Base-by-base conservation (phyloP, 305 asterid species). In the Fraxinus angustifolia region DNA sequence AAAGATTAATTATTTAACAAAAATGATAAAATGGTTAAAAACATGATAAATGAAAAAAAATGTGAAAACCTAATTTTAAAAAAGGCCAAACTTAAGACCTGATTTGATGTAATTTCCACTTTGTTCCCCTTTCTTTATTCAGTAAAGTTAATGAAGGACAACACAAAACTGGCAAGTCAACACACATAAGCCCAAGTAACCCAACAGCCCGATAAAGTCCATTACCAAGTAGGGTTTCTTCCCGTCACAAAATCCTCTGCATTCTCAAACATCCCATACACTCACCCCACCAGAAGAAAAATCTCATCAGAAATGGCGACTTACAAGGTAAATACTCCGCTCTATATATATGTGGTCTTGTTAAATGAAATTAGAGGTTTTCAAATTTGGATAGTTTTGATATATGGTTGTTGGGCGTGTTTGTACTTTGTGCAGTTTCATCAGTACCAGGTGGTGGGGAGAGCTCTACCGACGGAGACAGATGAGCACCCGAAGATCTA, bases 401-500 rank as follows among this genome's bases (percentile, higher is more conserved):
- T 48, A 14, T 14, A 48, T 14, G 58, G 14, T 17, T 79, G 72
- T 68, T 77, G 53, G 31, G 14, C 80, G 6, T 73, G 76, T 42
- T 81, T 28, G 81, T 73, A 65, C 53, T 53, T 6, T 78, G 82
- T 82, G 89, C 88, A 93, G 98, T 91, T 91, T 82, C 98, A 91
- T 87, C 98, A 92, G 85, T 92, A 89, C 88, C 98, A 93, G 88
- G 98, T 93, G 84, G 98, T 92, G 38, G 98, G 97, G 10, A 89
- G 98, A 87, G 98, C 89, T 82, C 82, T 92, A 80, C 97, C 97
- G 42, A 85, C 98, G 58, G 98, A 93, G 90, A 75, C 88, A 16
- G 97, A 93, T 65, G 94, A 91, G 80, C 94, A 90, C 34, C 97
- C 97, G 1, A 92, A 93, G 92, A 93, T 93, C 86, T 93, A 89